Evolutionary conservation across 1,284 basidiomycete genomes (phyloP), one percentile per base, ranked within the genome.

Genomic region (Sporisorium reilianum): DNA sequence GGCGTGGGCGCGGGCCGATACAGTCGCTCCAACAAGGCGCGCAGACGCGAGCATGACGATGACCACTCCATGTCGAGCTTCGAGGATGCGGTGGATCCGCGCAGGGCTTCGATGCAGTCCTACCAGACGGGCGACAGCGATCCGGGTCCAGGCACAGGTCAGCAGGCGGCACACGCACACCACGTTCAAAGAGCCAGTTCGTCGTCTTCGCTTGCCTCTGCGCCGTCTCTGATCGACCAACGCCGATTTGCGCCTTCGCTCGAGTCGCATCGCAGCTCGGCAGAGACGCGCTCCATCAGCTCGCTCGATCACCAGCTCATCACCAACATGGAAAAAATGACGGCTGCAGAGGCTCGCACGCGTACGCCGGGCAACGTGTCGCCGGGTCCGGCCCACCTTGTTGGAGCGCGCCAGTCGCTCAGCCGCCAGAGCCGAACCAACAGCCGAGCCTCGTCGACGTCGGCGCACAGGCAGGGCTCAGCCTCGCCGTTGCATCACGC

Each of bases 271-370:
- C 60, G 78, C 16, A 75, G 61, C 53, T 69, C 71, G 20, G 45
- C 63, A 30, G 80, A 80, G 48, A 72, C 67, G 3, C 63, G 78
- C 18, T 76, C 75, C 28, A 67, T 78, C 40, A 72, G 69, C 59
- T 82, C 80, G 23, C 57, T 82, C 2, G 80, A 82, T 41, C 69
- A 78, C 42, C 79, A 80, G 72, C 75, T 82, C 50, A 78, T 81
- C 51, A 69, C 76, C 60, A 78, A 81, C 48, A 77, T 81, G 78
- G 80, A 77, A 41, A 79, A 76, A 48, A 80, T 79, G 79, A 78
- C 79, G 12, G 79, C 77, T 8, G 79, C 75, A 40, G 77, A 80
- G 32, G 65, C 62, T n/a, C 55, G 79, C 18, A 44, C 63, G 12
- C 66, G 72, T 5, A 73, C 68, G 11, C 69, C 75, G 0, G 79